These are phyloP conservation scores for Candida pseudofarinosa DNA, from an alignment of 805 yeast genomes.

Conservation along the genomic window DNA sequence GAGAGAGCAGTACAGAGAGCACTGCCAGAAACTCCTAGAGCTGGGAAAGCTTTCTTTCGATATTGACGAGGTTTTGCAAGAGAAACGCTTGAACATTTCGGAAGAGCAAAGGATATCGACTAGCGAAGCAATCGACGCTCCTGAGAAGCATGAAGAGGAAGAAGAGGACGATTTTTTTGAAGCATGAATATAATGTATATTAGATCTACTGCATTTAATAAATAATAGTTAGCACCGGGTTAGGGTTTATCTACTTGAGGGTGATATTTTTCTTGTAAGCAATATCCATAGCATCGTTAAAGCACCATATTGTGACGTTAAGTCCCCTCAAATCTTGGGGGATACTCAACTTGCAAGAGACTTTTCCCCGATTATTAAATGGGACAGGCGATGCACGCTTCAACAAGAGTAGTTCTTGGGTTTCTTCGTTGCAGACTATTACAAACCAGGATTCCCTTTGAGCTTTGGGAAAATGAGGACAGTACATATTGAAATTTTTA, in stretches of 20 bases:
- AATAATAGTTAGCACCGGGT: background rate
- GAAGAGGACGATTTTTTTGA: constrained; percentile 46
- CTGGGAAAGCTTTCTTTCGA: constrained; percentile 51
- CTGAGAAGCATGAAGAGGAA: constrained; percentile 26
- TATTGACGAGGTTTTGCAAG: constrained; percentile 43
- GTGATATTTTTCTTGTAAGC: constrained; percentile 22
- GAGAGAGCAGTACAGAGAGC: constrained; percentile 42
- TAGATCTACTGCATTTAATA: constrained; percentile 8
- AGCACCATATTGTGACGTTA: constrained; percentile 43
- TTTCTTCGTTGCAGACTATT: constrained; percentile 48
- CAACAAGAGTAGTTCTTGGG: constrained; percentile 55
- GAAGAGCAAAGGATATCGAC: constrained; percentile 13
- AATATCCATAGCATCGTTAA: constrained; percentile 68
- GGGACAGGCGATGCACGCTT: constrained; percentile 70
- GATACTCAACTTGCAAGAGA: constrained; percentile 44
- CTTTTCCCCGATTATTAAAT: constrained; percentile 32
- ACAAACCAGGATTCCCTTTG: constrained; percentile 95
- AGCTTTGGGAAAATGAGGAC: constrained; percentile 81
- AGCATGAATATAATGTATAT: constrained; percentile 11
- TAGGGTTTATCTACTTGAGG: background rate
- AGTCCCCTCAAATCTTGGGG: constrained; percentile 47
- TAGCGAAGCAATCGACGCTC: constrained; percentile 40
- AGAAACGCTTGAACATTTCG: constrained; percentile 29
- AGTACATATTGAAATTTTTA: constrained; percentile 61
- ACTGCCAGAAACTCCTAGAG: constrained; percentile 49